These are phyloP conservation scores for Furcasterigmium sp. DNA, from an alignment of 2,329 filamentous ascomycete species.

Conservation along the genomic window DNA sequence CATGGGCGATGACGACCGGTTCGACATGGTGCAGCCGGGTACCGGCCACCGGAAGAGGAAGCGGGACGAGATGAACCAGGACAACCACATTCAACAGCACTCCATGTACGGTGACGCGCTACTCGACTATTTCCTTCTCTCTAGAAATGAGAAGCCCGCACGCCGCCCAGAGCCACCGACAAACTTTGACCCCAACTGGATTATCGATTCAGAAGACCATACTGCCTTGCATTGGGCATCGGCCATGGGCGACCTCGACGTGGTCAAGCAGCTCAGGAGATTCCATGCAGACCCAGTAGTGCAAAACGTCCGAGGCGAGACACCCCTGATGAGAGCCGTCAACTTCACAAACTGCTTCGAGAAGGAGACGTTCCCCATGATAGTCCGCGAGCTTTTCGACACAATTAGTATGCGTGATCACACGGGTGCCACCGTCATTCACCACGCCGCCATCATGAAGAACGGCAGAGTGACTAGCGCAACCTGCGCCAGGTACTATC, in stretches of 20 bases:
- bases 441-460: constrained; percentile 88
- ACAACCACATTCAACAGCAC: constrained; percentile 74
- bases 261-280: constrained; percentile 80
- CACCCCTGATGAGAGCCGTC: constrained; percentile 88
- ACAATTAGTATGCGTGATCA: constrained; percentile 78
- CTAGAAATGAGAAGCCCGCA: constrained; percentile 70
- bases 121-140: constrained; percentile 91
- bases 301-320: constrained; percentile 72
- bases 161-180: constrained; percentile 72
- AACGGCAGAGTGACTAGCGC: constrained; percentile 77
- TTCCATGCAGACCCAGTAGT: constrained; percentile 72
- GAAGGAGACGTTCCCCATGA: constrained; percentile 80
- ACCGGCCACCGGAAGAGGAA: constrained; percentile 71
- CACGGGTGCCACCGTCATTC: constrained; percentile 82
- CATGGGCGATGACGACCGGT: constrained; percentile 75
- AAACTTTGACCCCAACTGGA: constrained; percentile 82
- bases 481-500: constrained; percentile 85
- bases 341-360: constrained; percentile 97
- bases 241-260: constrained; percentile 92
- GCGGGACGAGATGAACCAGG: constrained; percentile 58
- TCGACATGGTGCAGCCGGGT: constrained; percentile 56
- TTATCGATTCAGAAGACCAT: constrained; percentile 90
- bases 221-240: constrained; percentile 96
- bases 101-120: constrained; percentile 88
- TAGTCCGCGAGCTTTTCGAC: constrained; percentile 77